phyloP scores from a whole-genome alignment of 176 grass and related monocot genomes.

The Coix lacrymajobi region DNA sequence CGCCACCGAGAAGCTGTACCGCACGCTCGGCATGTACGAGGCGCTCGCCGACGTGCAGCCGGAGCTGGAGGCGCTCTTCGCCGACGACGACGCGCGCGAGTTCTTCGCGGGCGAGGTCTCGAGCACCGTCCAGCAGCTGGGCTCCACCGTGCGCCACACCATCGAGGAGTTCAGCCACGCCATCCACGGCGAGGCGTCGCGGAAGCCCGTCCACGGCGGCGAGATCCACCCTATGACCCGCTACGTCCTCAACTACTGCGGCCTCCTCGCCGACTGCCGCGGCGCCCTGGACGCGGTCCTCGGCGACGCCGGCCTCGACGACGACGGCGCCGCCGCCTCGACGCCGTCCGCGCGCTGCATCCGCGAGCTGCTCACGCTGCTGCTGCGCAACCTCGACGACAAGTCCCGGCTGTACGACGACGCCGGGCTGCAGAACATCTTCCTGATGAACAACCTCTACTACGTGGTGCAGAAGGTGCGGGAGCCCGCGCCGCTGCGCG shows the following conservation, averaged over 20 bases:
- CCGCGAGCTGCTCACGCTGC: slow-evolving; percentile 49
- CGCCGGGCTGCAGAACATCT: slow-evolving; percentile 74
- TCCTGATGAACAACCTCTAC: slow-evolving; percentile 93
- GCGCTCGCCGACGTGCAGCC: slow-evolving; percentile 49
- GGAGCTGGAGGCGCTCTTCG: slow-evolving; percentile 50
- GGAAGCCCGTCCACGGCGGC: slow-evolving; percentile 40
- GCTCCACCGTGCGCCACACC: slow-evolving; percentile 45
- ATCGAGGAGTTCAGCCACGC: slow-evolving; percentile 56
- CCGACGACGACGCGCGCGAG: slow-evolving; percentile 29
- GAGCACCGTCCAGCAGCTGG: slow-evolving; percentile 35
- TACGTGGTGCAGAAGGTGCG: slow-evolving; percentile 90
- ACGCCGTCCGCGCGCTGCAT: slow-evolving; percentile 56
- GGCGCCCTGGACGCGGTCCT: slow-evolving; percentile 54
- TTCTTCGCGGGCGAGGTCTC: slow-evolving; percentile 46
- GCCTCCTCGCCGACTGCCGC: slow-evolving; percentile 65
- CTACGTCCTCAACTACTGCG: slow-evolving; percentile 88
- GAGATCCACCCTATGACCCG: slow-evolving; percentile 89
- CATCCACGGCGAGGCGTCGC: slow-evolving; percentile 55
- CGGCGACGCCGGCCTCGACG: not conserved
- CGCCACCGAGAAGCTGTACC: slow-evolving; percentile 65
- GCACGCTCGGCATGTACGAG: slow-evolving; percentile 81
- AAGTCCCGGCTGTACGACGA: slow-evolving; percentile 80
- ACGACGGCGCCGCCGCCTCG: slow-evolving; percentile 1
- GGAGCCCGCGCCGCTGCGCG: slow-evolving; percentile 45
- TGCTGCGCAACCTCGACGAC: slow-evolving; percentile 67